phyloP scores from a whole-genome alignment of 768 basidiomycete genomes.

The Agaricus sinodeliciosus region DNA sequence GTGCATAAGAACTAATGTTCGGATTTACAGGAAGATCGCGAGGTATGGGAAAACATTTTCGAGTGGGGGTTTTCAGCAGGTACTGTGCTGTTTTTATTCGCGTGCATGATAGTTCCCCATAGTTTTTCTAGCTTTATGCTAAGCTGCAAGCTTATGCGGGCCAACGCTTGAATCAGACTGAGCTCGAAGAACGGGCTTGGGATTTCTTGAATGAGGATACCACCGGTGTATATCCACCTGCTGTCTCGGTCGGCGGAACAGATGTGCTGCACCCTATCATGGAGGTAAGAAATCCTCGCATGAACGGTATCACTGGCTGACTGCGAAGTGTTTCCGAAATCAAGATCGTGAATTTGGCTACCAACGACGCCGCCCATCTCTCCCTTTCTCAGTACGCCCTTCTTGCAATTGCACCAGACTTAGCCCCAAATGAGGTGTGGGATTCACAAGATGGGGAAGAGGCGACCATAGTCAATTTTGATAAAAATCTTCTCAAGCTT shows the following conservation, averaged over 20 bases:
- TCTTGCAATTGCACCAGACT: slow-evolving; percentile 28
- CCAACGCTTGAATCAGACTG: slow-evolving; percentile 24
- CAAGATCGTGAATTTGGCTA: slow-evolving; percentile 28
- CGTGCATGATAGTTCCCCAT: neutral
- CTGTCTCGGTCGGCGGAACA: slow-evolving; percentile 33
- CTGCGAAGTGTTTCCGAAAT: neutral
- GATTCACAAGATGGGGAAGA: slow-evolving; percentile 10
- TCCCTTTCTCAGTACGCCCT: slow-evolving; percentile 30
- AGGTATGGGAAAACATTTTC: slow-evolving; percentile 28
- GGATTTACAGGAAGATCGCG: slow-evolving; percentile 22
- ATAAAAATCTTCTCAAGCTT: slow-evolving; percentile 8
- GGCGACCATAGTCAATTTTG: slow-evolving; percentile 12
- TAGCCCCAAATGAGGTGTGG: slow-evolving; percentile 19
- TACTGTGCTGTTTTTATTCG: neutral
- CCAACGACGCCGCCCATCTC: slow-evolving; percentile 28
- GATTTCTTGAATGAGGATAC: slow-evolving; percentile 23
- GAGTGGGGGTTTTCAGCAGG: slow-evolving; percentile 28
- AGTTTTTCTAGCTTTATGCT: slow-evolving; percentile 23
- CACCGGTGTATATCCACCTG: slow-evolving; percentile 28
- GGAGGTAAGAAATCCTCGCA: slow-evolving; percentile 22
- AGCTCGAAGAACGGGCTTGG: slow-evolving; percentile 30
- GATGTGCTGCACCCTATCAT: slow-evolving; percentile 41
- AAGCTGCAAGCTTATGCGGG: slow-evolving; percentile 33
- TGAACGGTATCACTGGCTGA: neutral
- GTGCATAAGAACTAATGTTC: neutral